A percentile compares a stretch with the other conserved stretches of the same genome.
Evolutionary conservation across 768 basidiomycete genomes (phyloP).

Genomic region (Lanmaoa rubissima): DNA sequence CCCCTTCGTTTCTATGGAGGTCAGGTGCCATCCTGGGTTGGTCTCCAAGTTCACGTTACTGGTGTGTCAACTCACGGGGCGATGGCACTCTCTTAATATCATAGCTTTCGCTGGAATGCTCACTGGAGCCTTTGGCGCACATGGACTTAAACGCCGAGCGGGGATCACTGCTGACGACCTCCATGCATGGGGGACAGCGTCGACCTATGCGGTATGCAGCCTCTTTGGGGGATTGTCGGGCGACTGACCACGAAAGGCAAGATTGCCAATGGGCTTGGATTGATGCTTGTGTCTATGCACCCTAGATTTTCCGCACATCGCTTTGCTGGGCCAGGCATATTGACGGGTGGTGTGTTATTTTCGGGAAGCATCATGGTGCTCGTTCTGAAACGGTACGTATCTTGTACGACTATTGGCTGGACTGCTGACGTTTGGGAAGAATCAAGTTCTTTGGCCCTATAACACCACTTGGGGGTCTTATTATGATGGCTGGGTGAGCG

Average conservation of each 20-base stretch:
- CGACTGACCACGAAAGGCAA: conserved; percentile 29
- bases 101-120: conserved; percentile 50
- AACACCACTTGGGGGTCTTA: conserved; percentile 62
- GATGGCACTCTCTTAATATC: background rate
- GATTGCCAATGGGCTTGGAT: conserved; percentile 68
- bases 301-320: conserved; percentile 55
- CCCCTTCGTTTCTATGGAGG: conserved; percentile 38
- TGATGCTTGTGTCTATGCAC: conserved; percentile 62
- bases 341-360: conserved; percentile 54
- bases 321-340: conserved; percentile 69
- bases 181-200: conserved; percentile 60
- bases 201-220: conserved; percentile 56
- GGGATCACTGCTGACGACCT: conserved; percentile 52
- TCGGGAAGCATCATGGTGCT: conserved; percentile 61
- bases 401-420: background rate
- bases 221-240: background rate
- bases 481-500: conserved; percentile 69
- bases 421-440: conserved; percentile 25
- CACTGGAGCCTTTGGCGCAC: conserved; percentile 68
- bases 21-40: conserved; percentile 43
- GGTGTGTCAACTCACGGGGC: background rate
- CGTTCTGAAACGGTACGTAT: conserved; percentile 45
- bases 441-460: conserved; percentile 57
- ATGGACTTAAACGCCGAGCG: conserved; percentile 49
- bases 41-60: conserved; percentile 5